A percentile compares a stretch with the other conserved stretches of the same genome.
These are phyloP conservation scores for Cornus suecica DNA, from an alignment of 148 eudicot species.

Conservation along the genomic window DNA sequence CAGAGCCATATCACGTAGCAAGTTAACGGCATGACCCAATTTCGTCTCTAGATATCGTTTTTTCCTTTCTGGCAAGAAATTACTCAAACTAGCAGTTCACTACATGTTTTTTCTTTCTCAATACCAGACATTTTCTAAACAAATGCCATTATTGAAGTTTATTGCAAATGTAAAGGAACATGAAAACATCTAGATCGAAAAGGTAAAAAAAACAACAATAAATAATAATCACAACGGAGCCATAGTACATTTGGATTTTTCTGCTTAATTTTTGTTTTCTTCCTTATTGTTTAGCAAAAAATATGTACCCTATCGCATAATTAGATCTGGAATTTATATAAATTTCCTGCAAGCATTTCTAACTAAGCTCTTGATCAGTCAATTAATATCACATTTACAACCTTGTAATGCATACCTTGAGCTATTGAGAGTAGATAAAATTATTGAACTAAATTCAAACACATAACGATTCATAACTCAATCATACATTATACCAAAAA, in stretches of 20 bases:
- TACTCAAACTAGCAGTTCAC: too few relatives aligned
- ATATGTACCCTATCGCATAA: background rate
- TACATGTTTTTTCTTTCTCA: background rate
- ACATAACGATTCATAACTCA: background rate
- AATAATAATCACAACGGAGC: background rate
- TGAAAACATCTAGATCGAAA: background rate
- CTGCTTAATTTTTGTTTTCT: too few relatives aligned
- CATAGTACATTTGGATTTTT: background rate
- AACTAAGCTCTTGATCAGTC: background rate
- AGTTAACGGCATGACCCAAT: too few relatives aligned
- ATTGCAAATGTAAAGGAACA: background rate
- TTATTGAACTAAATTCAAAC: background rate
- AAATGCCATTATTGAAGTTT: background rate
- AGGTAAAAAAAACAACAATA: background rate
- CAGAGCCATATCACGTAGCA: too few relatives aligned
- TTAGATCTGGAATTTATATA: background rate
- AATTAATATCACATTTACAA: background rate
- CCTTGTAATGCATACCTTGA: background rate
- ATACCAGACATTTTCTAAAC: background rate
- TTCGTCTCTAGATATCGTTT: too few relatives aligned
- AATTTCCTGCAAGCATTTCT: background rate
- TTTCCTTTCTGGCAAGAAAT: too few relatives aligned
- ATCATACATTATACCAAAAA: background rate
- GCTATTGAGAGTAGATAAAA: background rate
- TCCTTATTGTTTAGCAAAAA: background rate